A percentile compares a stretch with the other conserved stretches of the same genome.
phyloP scores from a whole-genome alignment of 1,139 yeast genomes.

The Blastobotrys elegans region DNA sequence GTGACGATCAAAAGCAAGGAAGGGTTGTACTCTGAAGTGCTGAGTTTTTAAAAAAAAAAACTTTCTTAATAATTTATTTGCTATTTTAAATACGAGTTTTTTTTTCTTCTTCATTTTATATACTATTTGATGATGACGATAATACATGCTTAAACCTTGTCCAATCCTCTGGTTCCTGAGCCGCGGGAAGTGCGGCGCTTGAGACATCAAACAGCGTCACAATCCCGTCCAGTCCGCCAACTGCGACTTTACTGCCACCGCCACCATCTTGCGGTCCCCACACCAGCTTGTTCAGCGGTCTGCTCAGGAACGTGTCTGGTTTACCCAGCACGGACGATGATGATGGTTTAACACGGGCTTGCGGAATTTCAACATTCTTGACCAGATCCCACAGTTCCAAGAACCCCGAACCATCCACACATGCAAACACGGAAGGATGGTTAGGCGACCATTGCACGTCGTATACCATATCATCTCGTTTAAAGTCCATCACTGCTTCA shows the following conservation, averaged over 20 bases:
- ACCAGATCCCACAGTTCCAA: conserved; percentile 56
- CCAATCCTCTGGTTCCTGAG: conserved; percentile 9
- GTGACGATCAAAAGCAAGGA: conserved; percentile 52
- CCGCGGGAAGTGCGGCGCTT: neutral
- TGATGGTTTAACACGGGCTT: conserved; percentile 31
- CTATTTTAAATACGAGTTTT: too few species aligned
- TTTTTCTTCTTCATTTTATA: neutral
- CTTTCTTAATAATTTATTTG: too few species aligned
- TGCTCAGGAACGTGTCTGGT: conserved; percentile 13
- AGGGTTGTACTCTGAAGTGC: conserved; percentile 35
- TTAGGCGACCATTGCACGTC: conserved; percentile 44
- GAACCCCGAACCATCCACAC: conserved; percentile 44
- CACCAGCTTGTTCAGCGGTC: conserved; percentile 29
- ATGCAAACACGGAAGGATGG: conserved; percentile 43
- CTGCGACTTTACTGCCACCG: conserved; percentile 29
- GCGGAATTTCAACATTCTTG: conserved; percentile 39
- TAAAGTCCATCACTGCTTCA: conserved; percentile 27
- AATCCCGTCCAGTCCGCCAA: conserved; percentile 36
- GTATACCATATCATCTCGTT: conserved; percentile 41
- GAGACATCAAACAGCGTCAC: conserved; percentile 30
- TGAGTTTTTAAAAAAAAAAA: neutral
- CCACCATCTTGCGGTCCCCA: conserved; percentile 27
- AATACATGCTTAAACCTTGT: conserved; percentile 2
- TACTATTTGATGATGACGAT: neutral
- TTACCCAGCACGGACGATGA: conserved; percentile 1